Conservation (phyloP, 805 yeast genomes). For the Teunomyces aglyptinius region DNA sequence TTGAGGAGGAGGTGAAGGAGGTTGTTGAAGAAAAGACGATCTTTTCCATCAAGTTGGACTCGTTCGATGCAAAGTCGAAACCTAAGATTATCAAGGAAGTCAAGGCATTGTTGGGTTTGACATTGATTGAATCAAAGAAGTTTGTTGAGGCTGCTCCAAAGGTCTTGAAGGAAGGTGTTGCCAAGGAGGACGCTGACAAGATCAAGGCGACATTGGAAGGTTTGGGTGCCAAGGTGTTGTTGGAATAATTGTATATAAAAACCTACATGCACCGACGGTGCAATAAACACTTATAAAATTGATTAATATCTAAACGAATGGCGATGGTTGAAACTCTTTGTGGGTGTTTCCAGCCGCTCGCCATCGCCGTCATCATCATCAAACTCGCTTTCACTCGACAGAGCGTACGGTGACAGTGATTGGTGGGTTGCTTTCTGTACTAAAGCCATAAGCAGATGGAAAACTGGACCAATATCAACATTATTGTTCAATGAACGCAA, state of each 20-base stretch:
- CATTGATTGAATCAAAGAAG: conserved; percentile 95
- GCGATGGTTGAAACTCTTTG: not conserved
- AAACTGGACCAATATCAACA: conserved; percentile 8
- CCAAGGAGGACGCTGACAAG: conserved; percentile 98
- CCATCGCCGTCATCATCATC: conserved; percentile 14
- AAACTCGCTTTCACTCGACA: conserved; percentile 12
- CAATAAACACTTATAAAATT: too few species aligned
- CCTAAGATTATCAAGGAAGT: conserved; percentile 98
- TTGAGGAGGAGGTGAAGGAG: conserved; percentile 69
- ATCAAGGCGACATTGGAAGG: conserved; percentile 90
- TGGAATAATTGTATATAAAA: conserved; percentile 59
- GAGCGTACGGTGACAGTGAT: not conserved
- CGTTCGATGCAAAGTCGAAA: conserved; percentile 91
- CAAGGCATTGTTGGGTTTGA: conserved; percentile 83
- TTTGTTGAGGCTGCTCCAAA: conserved; percentile 98
- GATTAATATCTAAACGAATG: not conserved
- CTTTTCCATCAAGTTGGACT: conserved; percentile 86
- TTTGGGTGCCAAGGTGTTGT: conserved; percentile 86
- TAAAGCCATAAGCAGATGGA: not conserved
- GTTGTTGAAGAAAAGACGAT: conserved; percentile 89
- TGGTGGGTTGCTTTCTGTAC: not conserved
- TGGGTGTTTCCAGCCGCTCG: not conserved
- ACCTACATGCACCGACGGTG: not conserved
- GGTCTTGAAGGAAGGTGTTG: conserved; percentile 88
- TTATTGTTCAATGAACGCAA: conserved; percentile 3